Conservation (phyloP, 306 rosid genomes). For the Trifolium pratense region DNA sequence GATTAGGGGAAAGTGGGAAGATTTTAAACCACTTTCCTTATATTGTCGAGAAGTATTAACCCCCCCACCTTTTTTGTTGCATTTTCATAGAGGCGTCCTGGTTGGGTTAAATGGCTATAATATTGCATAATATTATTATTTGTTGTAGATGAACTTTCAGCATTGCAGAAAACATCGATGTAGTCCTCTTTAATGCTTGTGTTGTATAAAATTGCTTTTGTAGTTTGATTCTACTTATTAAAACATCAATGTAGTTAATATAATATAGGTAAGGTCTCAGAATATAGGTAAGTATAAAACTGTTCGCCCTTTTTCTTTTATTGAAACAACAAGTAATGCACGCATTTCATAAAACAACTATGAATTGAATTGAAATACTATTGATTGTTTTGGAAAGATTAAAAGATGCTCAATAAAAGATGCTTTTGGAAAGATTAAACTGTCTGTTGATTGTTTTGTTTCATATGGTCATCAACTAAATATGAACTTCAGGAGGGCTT, state of each 20-base stretch:
- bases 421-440: slow-evolving; percentile 27
- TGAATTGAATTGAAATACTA: slow-evolving; percentile 19
- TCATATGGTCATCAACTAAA: slow-evolving; percentile 28
- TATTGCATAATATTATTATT: not conserved
- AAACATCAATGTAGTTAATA: not conserved
- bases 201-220: slow-evolving; percentile 22
- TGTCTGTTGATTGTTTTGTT: slow-evolving; percentile 29
- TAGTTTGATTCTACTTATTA: not conserved
- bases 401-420: slow-evolving; percentile 18
- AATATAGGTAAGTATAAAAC: not conserved
- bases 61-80: not conserved
- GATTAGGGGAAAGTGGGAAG: slow-evolving; percentile 15
- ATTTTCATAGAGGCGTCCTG: not conserved
- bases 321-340: not conserved
- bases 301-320: slow-evolving; percentile 8
- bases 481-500: slow-evolving; percentile 76
- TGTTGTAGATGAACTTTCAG: slow-evolving; percentile 5
- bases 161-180: slow-evolving; percentile 16
- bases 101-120: slow-evolving; percentile 8
- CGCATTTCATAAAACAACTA: slow-evolving; percentile 8
- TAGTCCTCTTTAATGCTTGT: not conserved
- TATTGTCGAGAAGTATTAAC: not conserved
- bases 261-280: slow-evolving; percentile 1
- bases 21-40: not conserved
- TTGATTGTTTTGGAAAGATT: slow-evolving; percentile 28